Base-by-base conservation (phyloP, 2,329 filamentous ascomycete genomes). In the Cytospora chrysosperma region DNA sequence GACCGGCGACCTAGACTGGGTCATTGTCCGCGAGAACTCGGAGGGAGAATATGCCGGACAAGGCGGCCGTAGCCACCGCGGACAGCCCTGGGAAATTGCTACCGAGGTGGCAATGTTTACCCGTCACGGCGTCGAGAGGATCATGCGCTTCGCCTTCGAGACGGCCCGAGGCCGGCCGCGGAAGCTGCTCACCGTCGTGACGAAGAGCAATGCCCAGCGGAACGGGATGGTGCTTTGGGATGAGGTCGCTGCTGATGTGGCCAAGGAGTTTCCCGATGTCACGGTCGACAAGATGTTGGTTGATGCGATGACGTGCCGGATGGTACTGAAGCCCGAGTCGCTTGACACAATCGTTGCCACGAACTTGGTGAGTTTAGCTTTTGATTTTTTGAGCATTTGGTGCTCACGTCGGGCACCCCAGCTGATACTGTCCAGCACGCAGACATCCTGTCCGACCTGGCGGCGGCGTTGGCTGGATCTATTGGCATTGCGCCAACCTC, bases 141-240 rank as follows among this genome's bases (percentile, higher is more conserved):
- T 88, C 40, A 82, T 89, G 70, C 79, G 85, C 1, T 88, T 88
- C 67, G 86, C 86, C 0, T 89, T 87, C 68, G 82, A 87, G 72
- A 82, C 76, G 24, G 86, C 81, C 1, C 70, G 60, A 58, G 63
- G 75, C 60, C 75, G 86, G n/a, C 81, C 83, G 0, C 78, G 80
- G 63, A 88, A 86, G 75, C 75, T 81, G 24, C 71, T 89, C 27
- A 88, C 85, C 0, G 80, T 88, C 2, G 86, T 89, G 21, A 88
- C 85, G 1, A 89, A 89, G 75, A 85, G 82, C 61, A 89, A 89
- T 71, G 85, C 86, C 0, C 85, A 88, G 74, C 77, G 86, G 2
- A 86, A 88, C 68, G 86, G 86, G 0, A 87, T 89, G 85, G 86
- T 89, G 0, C 79, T 89, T 67, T 88, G 87, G 87, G 87, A 89